Conservation (phyloP, 139 green algal genomes). For the Micromonas commoda region DNA sequence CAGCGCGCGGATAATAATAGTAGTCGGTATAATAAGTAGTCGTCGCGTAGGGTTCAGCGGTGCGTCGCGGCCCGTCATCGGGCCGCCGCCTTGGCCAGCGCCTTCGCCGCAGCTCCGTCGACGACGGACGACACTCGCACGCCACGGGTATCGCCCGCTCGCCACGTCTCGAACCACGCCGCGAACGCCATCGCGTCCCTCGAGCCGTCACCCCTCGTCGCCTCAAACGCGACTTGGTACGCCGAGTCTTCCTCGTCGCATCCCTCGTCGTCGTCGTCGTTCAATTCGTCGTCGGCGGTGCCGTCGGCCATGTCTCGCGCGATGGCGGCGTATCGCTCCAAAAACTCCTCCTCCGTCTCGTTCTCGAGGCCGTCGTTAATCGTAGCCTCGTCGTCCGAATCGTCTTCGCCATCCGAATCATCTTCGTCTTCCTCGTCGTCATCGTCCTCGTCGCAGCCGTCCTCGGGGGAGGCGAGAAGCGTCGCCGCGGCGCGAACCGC, state of each 20-base stretch:
- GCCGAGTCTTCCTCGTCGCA: background rate
- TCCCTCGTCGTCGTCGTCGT: background rate
- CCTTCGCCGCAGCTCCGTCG: too few relatives aligned
- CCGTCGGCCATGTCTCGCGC: background rate
- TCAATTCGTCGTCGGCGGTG: too few relatives aligned
- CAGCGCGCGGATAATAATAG: too few relatives aligned
- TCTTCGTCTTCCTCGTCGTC: background rate
- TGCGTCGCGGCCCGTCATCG: too few relatives aligned
- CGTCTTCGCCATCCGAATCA: background rate
- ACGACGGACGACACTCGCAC: too few relatives aligned
- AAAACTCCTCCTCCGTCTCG: background rate
- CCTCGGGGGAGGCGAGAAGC: background rate
- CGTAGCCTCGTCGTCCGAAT: background rate
- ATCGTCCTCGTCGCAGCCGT: background rate
- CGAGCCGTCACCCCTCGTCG: background rate
- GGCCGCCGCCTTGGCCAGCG: too few relatives aligned
- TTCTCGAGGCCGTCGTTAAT: background rate
- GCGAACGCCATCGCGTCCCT: background rate
- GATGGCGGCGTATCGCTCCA: background rate
- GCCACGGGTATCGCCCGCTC: too few relatives aligned
- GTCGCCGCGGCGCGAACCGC: background rate
- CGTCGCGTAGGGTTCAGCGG: too few relatives aligned
- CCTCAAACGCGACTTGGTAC: background rate
- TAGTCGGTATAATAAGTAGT: too few relatives aligned
- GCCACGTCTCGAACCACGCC: background rate